Percentiles rank a stretch among this genome's conserved stretches.
These are phyloP conservation scores for Sarcomyxa edulis DNA, from an alignment of 768 basidiomycete species.

Conservation along the genomic window DNA sequence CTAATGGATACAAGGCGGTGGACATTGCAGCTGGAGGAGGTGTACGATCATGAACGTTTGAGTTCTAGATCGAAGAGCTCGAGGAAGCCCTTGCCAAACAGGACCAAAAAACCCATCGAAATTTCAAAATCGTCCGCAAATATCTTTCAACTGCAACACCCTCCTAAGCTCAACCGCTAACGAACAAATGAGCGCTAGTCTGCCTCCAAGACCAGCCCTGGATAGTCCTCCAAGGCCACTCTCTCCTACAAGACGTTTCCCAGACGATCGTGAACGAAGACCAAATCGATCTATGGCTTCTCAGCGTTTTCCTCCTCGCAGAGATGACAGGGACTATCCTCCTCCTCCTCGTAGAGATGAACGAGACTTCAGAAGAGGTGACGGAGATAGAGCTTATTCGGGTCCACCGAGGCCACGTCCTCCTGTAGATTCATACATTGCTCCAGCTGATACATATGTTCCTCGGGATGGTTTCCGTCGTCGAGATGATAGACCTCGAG, in stretches of 20 bases:
- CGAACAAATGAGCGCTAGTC: conserved; percentile 24
- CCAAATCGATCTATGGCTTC: conserved; percentile 11
- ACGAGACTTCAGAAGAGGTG: too few species aligned
- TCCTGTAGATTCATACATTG: too few species aligned
- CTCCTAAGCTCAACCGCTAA: background rate
- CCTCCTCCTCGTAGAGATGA: too few species aligned
- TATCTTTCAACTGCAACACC: background rate
- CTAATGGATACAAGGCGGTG: conserved; percentile 62
- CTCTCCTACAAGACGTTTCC: conserved; percentile 11
- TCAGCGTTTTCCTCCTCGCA: too few species aligned
- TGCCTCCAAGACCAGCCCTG: conserved; percentile 35
- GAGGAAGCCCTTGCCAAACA: conserved; percentile 7
- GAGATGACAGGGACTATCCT: too few species aligned
- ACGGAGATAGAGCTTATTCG: too few species aligned
- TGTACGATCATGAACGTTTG: too few species aligned
- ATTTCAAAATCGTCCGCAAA: background rate
- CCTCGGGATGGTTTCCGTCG: background rate
- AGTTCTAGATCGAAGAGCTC: too few species aligned
- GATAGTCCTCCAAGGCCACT: conserved; percentile 9
- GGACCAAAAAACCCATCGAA: background rate
- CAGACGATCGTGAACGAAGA: conserved; percentile 24
- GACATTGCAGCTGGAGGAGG: background rate
- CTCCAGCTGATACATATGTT: background rate
- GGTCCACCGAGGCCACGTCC: too few species aligned
- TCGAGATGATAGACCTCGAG: conserved; percentile 3